These are phyloP conservation scores for Boletus eberwhitei DNA, from an alignment of 768 basidiomycete genomes.

Conservation along the genomic window DNA sequence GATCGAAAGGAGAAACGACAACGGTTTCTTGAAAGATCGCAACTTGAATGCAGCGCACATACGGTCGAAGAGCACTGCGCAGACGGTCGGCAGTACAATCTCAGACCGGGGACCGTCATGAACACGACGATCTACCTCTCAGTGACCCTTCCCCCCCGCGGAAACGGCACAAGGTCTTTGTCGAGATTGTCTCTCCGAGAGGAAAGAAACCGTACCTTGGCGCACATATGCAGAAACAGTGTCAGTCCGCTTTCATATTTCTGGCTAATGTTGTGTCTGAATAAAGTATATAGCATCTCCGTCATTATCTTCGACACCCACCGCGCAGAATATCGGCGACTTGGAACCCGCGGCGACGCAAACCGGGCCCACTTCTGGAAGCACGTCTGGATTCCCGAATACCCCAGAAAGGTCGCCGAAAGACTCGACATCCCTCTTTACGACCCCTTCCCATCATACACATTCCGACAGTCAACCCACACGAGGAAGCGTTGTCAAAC, in stretches of 20 bases:
- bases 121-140: neutral
- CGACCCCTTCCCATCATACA: constrained; percentile 15
- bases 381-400: neutral
- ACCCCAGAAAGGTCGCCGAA: constrained; percentile 25
- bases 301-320: neutral
- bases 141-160: constrained; percentile 14
- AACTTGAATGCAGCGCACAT: constrained; percentile 33
- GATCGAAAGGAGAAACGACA: neutral
- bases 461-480: constrained; percentile 31
- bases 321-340: neutral
- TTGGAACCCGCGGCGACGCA: neutral
- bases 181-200: constrained; percentile 26
- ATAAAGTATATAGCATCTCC: neutral
- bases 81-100: constrained; percentile 7
- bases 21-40: neutral
- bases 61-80: constrained; percentile 29
- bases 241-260: neutral
- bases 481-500: constrained; percentile 50
- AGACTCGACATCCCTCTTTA: constrained; percentile 41
- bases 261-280: neutral
- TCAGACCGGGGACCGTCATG: neutral
- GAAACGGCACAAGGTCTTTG: constrained; percentile 33
- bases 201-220: neutral
- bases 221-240: neutral
- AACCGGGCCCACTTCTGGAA: neutral